Percentiles rank a stretch among this genome's conserved stretches.
Conservation (phyloP, 345 rosid genomes). For the Lagerstroemia speciosa region DNA sequence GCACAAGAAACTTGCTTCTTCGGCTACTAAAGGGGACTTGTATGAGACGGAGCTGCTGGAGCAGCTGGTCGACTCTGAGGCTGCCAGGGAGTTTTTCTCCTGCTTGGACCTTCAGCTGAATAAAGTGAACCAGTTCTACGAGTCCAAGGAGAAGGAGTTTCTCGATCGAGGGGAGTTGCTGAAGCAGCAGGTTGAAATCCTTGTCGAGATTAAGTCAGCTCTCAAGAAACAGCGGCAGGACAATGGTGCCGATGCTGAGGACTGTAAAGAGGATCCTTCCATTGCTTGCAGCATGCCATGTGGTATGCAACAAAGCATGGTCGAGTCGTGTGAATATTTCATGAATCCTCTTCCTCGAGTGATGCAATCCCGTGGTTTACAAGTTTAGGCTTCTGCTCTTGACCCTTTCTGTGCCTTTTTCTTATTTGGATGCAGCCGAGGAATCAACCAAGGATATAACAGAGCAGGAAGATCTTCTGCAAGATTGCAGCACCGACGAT, state of each 20-base stretch:
- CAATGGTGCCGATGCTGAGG: slow-evolving; percentile 38
- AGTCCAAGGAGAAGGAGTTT: slow-evolving; percentile 78
- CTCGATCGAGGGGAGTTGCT: slow-evolving; percentile 77
- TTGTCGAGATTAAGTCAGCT: slow-evolving; percentile 51
- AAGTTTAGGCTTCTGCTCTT: neutral
- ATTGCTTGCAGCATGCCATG: slow-evolving; percentile 70
- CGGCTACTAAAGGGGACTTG: slow-evolving; percentile 49
- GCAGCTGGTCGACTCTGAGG: slow-evolving; percentile 69
- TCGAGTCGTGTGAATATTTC: neutral
- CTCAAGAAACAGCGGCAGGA: slow-evolving; percentile 34
- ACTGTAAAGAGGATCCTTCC: slow-evolving; percentile 60
- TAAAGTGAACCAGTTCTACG: slow-evolving; percentile 88
- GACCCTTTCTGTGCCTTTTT: neutral
- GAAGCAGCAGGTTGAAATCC: slow-evolving; percentile 81
- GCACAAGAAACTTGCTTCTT: slow-evolving; percentile 65
- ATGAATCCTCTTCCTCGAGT: neutral
- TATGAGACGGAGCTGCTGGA: slow-evolving; percentile 84
- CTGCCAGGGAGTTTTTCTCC: slow-evolving; percentile 65
- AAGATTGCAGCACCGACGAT: slow-evolving; percentile 30
- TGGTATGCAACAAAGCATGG: slow-evolving; percentile 33
- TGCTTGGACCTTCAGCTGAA: slow-evolving; percentile 77
- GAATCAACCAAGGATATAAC: slow-evolving; percentile 50
- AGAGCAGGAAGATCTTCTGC: slow-evolving; percentile 40
- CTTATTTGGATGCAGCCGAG: slow-evolving; percentile 41
- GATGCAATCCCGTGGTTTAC: neutral